Percentiles rank a stretch among this genome's conserved stretches.
Evolutionary conservation across 116 monocot species (phyloP).

Genomic region (Trichopus zeylanicus): DNA sequence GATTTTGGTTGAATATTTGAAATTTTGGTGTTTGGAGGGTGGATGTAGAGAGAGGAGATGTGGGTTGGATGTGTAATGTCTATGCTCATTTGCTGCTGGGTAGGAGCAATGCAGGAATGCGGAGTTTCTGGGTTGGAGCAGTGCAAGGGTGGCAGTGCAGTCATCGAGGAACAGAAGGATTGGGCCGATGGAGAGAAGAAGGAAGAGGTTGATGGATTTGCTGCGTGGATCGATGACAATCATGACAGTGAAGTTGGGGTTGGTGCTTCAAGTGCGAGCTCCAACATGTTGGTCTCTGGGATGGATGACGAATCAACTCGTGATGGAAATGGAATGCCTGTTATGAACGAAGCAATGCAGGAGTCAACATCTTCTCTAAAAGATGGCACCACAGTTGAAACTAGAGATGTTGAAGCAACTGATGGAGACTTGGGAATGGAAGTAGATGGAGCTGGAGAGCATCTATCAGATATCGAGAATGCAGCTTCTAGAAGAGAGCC

Average conservation of each 20-base stretch:
- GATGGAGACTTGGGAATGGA: slow-evolving; percentile 7
- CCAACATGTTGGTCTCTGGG: not conserved
- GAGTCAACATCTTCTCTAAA: not conserved
- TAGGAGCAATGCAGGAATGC: slow-evolving; percentile 91
- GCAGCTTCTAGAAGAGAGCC: not conserved
- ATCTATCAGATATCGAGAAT: not conserved
- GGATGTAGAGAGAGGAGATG: slow-evolving; percentile 10
- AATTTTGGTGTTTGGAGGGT: not conserved
- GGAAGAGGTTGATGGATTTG: slow-evolving; percentile 7
- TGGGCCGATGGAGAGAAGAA: not conserved
- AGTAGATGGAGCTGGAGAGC: not conserved
- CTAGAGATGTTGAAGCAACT: slow-evolving; percentile 6
- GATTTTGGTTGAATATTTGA: slow-evolving; percentile 9
- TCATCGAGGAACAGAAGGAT: not conserved
- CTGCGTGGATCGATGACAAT: slow-evolving; percentile 8
- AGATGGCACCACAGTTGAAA: not conserved
- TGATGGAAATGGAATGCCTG: slow-evolving; percentile 4
- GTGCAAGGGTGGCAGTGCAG: slow-evolving; percentile 8
- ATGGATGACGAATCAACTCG: slow-evolving; percentile 7
- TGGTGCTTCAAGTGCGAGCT: not conserved
- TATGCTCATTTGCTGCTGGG: slow-evolving; percentile 64
- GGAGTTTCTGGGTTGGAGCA: slow-evolving; percentile 20
- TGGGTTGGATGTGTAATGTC: slow-evolving; percentile 41
- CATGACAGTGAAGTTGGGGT: slow-evolving; percentile 3
- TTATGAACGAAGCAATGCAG: slow-evolving; percentile 2